Evolutionary conservation across 1,284 basidiomycete species (phyloP), one percentile per base, ranked within the genome.

Genomic region (Trichosporon sp.): DNA sequence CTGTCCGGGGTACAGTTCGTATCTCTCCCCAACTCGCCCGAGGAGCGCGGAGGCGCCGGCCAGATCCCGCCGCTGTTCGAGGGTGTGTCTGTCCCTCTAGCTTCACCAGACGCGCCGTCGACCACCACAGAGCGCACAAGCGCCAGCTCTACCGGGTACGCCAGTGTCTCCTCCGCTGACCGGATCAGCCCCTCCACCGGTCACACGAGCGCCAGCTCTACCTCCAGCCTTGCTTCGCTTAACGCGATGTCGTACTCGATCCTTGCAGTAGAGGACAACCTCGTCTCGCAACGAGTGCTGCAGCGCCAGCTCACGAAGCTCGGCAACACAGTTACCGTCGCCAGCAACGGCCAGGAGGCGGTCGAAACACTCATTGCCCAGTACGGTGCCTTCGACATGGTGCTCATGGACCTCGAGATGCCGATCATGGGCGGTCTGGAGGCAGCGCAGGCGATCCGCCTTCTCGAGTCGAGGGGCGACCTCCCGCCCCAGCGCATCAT

Each of bases 391-490:
- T 77, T 73, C 67, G 76, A 77, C 65, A 72, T 71, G 3, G 54
- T 78, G 2, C 68, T 77, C 48, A 77, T 78, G 77, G 76, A 77
- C 67, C 69, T 78, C 40, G 77, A 78, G 69, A 78, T 78, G 78
- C 78, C 78, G 1, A 78, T 82, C n/a, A 83, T 83, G 82, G 81
- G 83, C 68, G 82, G 81, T 0, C 70, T 84, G 11, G 80, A 79
- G 1, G 80, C 82, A 1, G 70, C 81, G 14, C 63, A 73, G 21
- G 75, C 78, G 66, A 76, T 84, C 12, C 71, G 83, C 59, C 75
- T 74, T 32, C 75, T 80, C 66, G 82, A 80, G 10, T 6, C 19
- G 0, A 65, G 69, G 8, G 31, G 31, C 4, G 32, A 67, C 0
- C 68, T 74, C 19, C 78, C 75, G 14, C 59, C 68, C 1, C 74